Evolutionary conservation across 768 basidiomycete genomes (phyloP), one percentile per base, ranked within the genome.

Genomic region (Fistulinella prunicolor): DNA sequence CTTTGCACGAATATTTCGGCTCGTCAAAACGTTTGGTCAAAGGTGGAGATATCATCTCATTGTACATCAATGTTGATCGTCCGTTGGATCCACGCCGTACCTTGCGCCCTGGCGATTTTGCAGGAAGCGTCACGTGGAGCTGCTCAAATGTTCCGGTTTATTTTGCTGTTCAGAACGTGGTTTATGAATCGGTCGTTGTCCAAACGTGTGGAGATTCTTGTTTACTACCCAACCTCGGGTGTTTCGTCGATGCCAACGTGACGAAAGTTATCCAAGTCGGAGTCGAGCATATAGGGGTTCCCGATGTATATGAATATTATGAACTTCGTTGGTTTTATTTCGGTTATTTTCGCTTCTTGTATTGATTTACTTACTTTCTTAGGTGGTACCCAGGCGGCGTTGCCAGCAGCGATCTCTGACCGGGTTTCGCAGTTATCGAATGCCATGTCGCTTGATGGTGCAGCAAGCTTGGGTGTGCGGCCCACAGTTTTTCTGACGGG

Each of bases 241-340:
- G 87, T 59, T 89, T 88, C 78, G 75, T 96, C 17, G 90, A 97
- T 57, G 68, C 83, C 1, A 63, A 73, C 2, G 62, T 76, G 7
- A 95, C 95, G 17, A 81, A 82, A 44, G 80, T 97, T 59, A 66
- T 88, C 8, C 89, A 94, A 64, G 76, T 82, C 0, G 94, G 95
- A 0, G 59, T 89, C 7, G 90, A 92, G 57, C 79, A 86, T 52
- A 73, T 72, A 7, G 73, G 76, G 48, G 74, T 84, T 32, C 86
- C 81, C 22, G 77, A 80, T 60, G 66, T 73, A 5, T 68, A 67
- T 23, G 63, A 61, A 4, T 86, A 80, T 59, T 57, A 77, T 21
- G 71, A 73, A 24, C 60, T 80, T 48, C 70, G 88, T 86, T 58
- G 69, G 61, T 36, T 12, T 42, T 26, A 48, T 47, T 34, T 45